Conservation (phyloP, 1,284 basidiomycete species). For the Coriolopsis trogii region DNA sequence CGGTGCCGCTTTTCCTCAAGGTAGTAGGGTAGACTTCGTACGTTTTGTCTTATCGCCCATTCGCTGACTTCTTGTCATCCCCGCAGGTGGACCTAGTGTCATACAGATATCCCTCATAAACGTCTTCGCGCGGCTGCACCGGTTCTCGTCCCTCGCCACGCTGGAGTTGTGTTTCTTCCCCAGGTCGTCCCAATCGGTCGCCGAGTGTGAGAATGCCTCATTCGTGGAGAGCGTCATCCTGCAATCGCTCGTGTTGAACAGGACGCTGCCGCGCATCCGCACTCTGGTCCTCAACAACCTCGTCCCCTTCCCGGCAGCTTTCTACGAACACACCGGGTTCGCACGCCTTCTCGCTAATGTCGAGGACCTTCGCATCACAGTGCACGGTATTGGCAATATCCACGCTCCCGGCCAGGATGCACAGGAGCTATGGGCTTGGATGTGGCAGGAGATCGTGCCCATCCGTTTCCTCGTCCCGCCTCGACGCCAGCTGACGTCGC, state of each 20-base stretch:
- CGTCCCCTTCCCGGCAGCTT: conserved; percentile 15
- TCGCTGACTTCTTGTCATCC: background rate
- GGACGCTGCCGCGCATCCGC: conserved; percentile 3
- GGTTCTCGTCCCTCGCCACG: conserved; percentile 10
- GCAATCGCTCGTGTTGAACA: conserved; percentile 6
- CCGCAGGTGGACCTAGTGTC: background rate
- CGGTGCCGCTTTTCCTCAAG: no score
- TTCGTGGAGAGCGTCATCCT: conserved; percentile 16
- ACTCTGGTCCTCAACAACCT: conserved; percentile 19
- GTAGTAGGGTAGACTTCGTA: background rate
- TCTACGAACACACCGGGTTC: conserved; percentile 13
- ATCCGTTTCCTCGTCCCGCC: conserved; percentile 22
- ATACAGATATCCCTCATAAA: conserved; percentile 5
- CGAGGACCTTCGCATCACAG: conserved; percentile 15
- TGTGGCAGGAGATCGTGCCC: conserved; percentile 25
- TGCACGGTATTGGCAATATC: conserved; percentile 15
- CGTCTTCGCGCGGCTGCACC: conserved; percentile 7
- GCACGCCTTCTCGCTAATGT: conserved; percentile 14
- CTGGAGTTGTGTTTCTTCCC: conserved; percentile 16
- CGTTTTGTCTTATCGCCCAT: background rate
- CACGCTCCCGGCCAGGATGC: conserved; percentile 2
- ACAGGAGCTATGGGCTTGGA: conserved; percentile 21
- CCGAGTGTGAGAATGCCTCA: no score
- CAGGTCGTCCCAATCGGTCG: no score
- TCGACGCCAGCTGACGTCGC: conserved; percentile 19